phyloP scores from a whole-genome alignment of 148 eudicot genomes.

The Dianthus caryophyllus region DNA sequence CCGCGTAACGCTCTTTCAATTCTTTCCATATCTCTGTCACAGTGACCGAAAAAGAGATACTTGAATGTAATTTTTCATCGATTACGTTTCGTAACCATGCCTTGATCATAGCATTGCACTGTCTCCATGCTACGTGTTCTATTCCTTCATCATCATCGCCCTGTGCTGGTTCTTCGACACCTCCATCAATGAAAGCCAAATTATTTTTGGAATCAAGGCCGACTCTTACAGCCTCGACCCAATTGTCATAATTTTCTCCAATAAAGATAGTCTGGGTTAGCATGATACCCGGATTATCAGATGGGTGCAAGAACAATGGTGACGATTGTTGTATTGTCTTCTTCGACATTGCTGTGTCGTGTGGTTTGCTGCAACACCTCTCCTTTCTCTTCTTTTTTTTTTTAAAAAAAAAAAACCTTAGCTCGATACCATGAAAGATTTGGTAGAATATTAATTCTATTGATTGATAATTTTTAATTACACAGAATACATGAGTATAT shows the following conservation, averaged over 20 bases:
- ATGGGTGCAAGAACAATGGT: neutral
- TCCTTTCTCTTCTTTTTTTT: no score
- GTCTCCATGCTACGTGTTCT: neutral
- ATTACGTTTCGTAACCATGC: neutral
- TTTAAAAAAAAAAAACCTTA: neutral
- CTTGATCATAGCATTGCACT: neutral
- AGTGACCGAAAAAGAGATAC: neutral
- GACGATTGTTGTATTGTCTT: no score
- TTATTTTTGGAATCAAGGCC: neutral
- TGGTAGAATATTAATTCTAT: no score
- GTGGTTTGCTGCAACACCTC: no score
- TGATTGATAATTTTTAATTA: no score
- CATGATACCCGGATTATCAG: neutral
- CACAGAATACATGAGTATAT: no score
- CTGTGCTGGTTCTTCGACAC: neutral
- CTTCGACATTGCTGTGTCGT: no score
- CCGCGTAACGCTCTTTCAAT: no score
- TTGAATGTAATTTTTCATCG: neutral
- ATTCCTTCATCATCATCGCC: neutral
- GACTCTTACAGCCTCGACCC: neutral
- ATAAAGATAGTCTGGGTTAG: neutral
- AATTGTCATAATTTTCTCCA: constrained; percentile 1
- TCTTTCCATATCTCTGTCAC: no score
- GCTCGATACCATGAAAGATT: neutral
- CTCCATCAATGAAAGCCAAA: neutral